Percentiles rank a stretch among this genome's conserved stretches.
These are phyloP conservation scores for Drosera spatulata DNA, from an alignment of 179 eudicot genomes.

Conservation along the genomic window DNA sequence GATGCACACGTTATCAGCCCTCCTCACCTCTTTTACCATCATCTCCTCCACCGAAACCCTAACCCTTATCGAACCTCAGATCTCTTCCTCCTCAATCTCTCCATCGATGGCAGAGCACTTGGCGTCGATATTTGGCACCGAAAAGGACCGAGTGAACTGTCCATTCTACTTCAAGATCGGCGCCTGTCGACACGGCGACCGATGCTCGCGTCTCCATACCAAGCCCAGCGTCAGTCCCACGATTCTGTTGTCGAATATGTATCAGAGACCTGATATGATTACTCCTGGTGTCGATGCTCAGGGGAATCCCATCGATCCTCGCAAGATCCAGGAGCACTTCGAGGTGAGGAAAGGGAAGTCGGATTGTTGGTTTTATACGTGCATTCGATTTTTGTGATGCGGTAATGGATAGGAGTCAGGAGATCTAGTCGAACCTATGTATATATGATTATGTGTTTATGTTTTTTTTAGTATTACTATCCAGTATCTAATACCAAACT, in stretches of 20 bases:
- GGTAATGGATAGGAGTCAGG: no score
- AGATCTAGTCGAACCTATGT: no score
- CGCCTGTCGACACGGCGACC: constrained; percentile 84
- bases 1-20: no score
- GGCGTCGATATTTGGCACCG: constrained; percentile 91
- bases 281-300: constrained; percentile 90
- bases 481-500: no score
- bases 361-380: no score
- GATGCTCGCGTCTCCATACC: constrained; percentile 84
- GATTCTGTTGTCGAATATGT: constrained; percentile 73
- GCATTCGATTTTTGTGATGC: no score
- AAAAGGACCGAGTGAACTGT: constrained; percentile 94
- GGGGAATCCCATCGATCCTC: constrained; percentile 75
- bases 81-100: no score
- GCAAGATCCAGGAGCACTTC: constrained; percentile 74
- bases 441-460: no score
- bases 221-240: constrained; percentile 90
- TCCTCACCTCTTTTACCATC: no score
- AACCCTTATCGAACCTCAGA: no score
- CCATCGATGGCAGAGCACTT: constrained; percentile 72
- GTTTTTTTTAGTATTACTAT: no score
- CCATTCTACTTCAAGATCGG: constrained; percentile 98
- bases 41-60: no score
- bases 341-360: constrained; percentile 28
- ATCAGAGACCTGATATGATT: constrained; percentile 84